phyloP scores from a whole-genome alignment of 768 basidiomycete species.

The Rickenella mellea region DNA sequence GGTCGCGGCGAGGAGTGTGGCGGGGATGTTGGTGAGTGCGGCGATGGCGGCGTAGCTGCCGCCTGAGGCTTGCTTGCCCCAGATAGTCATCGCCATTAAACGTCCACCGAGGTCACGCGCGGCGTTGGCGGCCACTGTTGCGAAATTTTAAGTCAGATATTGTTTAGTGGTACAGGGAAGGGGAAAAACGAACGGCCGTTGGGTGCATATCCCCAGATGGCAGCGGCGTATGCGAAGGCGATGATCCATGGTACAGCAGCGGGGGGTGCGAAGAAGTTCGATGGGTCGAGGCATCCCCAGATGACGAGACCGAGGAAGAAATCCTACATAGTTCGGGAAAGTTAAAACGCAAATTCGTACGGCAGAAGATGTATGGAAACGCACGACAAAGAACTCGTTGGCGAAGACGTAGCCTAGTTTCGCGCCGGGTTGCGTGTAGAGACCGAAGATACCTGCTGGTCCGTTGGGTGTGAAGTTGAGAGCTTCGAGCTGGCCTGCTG shows the following conservation, averaged over 20 bases:
- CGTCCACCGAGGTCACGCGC: constrained; percentile 64
- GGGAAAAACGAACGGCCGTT: constrained; percentile 30
- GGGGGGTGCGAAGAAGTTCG: constrained; percentile 50
- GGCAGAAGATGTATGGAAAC: constrained; percentile 10
- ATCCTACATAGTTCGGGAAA: constrained; percentile 19
- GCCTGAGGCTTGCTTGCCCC: constrained; percentile 43
- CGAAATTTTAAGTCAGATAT: not conserved
- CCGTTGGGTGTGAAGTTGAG: constrained; percentile 26
- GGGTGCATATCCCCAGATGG: constrained; percentile 53
- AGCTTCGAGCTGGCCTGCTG: constrained; percentile 17
- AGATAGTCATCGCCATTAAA: constrained; percentile 51
- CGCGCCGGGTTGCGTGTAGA: constrained; percentile 35
- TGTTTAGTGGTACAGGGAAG: not conserved
- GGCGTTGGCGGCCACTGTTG: constrained; percentile 49
- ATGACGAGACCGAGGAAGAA: constrained; percentile 40
- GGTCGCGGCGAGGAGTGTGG: constrained; percentile 42
- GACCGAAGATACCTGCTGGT: constrained; percentile 39
- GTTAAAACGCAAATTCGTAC: not conserved
- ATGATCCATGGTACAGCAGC: constrained; percentile 41
- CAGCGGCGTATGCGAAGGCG: constrained; percentile 41
- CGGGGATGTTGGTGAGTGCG: constrained; percentile 58
- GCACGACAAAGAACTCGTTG: constrained; percentile 48
- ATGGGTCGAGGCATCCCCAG: constrained; percentile 47
- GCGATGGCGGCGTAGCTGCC: constrained; percentile 51
- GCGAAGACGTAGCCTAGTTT: constrained; percentile 37